Percentiles rank a stretch among this genome's conserved stretches.
Evolutionary conservation across 495 filamentous ascomycete species (phyloP).

Genomic region (Neurospora africana): DNA sequence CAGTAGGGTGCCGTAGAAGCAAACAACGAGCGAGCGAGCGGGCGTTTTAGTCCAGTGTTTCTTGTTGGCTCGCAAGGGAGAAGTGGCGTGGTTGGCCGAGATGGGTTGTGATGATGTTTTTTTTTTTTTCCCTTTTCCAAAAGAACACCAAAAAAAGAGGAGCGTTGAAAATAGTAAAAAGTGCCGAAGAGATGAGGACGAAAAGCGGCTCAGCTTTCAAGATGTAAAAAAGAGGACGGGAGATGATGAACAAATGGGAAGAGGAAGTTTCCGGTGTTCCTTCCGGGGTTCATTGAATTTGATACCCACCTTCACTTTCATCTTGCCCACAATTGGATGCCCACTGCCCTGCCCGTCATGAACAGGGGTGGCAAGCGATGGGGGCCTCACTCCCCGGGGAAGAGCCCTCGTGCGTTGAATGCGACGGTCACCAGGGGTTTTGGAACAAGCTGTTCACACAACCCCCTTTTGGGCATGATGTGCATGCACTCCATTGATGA

Average conservation of each 20-base stretch:
- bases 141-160: not conserved
- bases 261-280: not conserved
- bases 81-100: not conserved
- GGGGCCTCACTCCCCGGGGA: not conserved
- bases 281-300: not conserved
- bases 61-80: not conserved
- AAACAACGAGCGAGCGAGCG: not conserved
- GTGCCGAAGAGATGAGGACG: not conserved
- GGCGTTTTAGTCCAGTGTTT: not conserved
- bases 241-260: not conserved
- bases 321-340: not conserved
- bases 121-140: not conserved
- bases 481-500: too few species aligned
- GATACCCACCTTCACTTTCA: not conserved
- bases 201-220: not conserved
- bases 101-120: not conserved
- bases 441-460: too few species aligned
- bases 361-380: not conserved
- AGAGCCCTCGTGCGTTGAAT: not conserved
- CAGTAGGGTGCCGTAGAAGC: not conserved
- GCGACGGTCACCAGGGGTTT: not conserved
- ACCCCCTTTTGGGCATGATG: too few species aligned
- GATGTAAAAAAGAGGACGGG: not conserved
- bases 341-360: not conserved
- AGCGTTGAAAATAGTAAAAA: not conserved